Base-by-base conservation (phyloP, 441 rosid species). In the Flueggea neowawraea region DNA sequence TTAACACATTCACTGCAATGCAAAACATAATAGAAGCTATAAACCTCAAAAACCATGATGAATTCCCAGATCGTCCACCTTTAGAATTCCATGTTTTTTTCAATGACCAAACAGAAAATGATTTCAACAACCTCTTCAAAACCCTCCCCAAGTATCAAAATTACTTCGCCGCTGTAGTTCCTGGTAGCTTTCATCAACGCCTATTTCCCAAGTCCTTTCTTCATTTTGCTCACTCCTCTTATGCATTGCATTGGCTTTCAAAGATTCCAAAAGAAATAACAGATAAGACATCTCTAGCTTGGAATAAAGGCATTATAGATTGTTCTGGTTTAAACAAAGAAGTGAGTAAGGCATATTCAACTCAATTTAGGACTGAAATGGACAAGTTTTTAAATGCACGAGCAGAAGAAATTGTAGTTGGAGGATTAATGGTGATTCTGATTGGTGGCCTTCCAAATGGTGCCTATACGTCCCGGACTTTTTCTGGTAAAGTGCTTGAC, bases 121-220 rank as follows among this genome's bases (percentile, higher is more conserved):
- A 78, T 31, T 78, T 78, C 57, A 75, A 79, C 58, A 75, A 71
- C n/a, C 80, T 70, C 31, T 78, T 78, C 64, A 64, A 12, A 47
- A 57, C 69, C 17, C 67, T 72, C 22, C 71, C 80, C 14, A 31
- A 13, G 0, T 4, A 56, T 16, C 53, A 58, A 7, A 17, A 41
- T 13, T 72, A 69, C 56, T 67, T 66, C 45, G 41, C 51, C 1
- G 67, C 57, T 0, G 76, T 70, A 28, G 74, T 73, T 10, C 83
- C 80, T 6, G 75, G 83, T 11, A 61, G 69, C 6, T 79, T 75
- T 52, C 15, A 63, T 44, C 31, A 47, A 14, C 33, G 66, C 41
- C 12, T 74, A 2, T 72, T 75, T 33, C 77, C 82, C 0, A 8
- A 69, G 4, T 63, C 78, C 15, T 59, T 15, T 4, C 28, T 75